These are phyloP conservation scores for Botrytis cinerea DNA, from an alignment of 2,329 filamentous ascomycete genomes.

Conservation along the genomic window DNA sequence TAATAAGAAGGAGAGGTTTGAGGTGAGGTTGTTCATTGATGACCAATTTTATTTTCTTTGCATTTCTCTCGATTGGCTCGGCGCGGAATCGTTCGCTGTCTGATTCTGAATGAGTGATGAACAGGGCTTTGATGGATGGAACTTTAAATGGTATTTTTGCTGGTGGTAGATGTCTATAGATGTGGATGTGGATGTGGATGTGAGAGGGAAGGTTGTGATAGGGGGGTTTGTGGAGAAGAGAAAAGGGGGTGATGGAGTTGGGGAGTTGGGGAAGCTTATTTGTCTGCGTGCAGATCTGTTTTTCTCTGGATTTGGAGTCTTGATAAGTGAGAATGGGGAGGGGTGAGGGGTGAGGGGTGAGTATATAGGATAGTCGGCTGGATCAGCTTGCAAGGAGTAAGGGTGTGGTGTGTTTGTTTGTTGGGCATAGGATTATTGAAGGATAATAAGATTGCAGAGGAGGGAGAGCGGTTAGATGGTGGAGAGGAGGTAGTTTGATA, in stretches of 20 bases:
- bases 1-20: not conserved
- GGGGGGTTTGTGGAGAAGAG: not conserved
- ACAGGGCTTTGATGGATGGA: not conserved
- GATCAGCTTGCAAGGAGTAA: not conserved
- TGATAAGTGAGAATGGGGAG: not conserved
- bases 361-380: not conserved
- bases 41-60: no score
- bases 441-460: not conserved
- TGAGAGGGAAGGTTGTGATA: not conserved
- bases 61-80: not conserved
- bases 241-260: no score
- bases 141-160: not conserved
- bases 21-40: no score
- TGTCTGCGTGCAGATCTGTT: not conserved
- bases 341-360: not conserved
- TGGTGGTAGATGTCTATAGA: no score
- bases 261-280: no score
- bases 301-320: not conserved
- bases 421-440: no score
- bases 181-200: no score
- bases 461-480: not conserved
- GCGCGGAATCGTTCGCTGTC: not conserved
- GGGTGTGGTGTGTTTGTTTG: no score
- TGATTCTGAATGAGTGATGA: not conserved
- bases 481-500: not conserved